Evolutionary conservation across 1,284 basidiomycete genomes (phyloP).

Genomic region (Ustilago xerochloae): DNA sequence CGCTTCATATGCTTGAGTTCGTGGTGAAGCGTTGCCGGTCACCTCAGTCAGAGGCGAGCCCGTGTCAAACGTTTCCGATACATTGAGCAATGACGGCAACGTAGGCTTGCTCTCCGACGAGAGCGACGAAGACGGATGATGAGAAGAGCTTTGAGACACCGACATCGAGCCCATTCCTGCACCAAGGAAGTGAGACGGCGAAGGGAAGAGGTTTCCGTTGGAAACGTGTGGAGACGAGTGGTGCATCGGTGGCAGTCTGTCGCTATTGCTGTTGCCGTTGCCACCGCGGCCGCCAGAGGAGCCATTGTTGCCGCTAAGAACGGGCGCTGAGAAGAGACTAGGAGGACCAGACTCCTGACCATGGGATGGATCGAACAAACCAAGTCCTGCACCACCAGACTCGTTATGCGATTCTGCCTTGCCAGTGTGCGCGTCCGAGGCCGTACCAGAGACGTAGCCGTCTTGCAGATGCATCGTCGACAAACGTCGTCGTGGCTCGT

Average conservation of each 20-base stretch:
- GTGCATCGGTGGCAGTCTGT: not conserved
- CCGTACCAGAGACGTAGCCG: not conserved
- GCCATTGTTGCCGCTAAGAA: not conserved
- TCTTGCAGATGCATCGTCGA: slow-evolving; percentile 8
- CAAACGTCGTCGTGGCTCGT: slow-evolving; percentile 10
- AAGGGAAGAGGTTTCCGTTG: not conserved
- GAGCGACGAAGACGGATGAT: not conserved
- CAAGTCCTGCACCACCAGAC: slow-evolving; percentile 1
- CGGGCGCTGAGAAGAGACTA: not conserved
- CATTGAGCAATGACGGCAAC: not conserved
- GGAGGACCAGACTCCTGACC: not conserved
- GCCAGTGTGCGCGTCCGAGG: not conserved
- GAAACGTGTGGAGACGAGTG: slow-evolving; percentile 1
- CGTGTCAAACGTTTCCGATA: slow-evolving; percentile 20
- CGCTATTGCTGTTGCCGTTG: not conserved
- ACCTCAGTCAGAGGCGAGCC: slow-evolving; percentile 38
- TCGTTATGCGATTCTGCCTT: slow-evolving; percentile 12
- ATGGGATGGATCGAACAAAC: slow-evolving; percentile 10
- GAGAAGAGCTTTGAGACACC: not conserved
- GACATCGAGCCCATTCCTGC: slow-evolving; percentile 20
- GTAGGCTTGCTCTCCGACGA: not conserved
- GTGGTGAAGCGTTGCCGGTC: slow-evolving; percentile 20
- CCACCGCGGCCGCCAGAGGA: not conserved
- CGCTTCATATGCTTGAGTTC: slow-evolving; percentile 1
- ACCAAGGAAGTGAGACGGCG: slow-evolving; percentile 8